Percentiles rank a stretch among this genome's conserved stretches.
Evolutionary conservation across 169 alveolate genomes (phyloP).

Genomic region (Plasmodium gonderi): DNA sequence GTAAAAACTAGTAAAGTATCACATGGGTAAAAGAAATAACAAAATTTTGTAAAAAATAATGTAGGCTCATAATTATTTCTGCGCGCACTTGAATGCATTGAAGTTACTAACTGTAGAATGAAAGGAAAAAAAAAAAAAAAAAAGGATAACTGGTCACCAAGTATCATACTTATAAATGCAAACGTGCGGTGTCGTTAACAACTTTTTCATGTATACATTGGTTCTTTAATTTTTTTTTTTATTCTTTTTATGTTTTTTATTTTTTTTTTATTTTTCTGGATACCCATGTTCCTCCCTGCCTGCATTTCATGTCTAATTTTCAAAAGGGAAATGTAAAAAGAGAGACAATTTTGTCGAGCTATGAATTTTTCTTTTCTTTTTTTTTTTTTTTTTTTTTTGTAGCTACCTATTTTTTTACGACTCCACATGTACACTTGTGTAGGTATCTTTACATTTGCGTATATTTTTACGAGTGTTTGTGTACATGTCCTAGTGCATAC

Average conservation of each 20-base stretch:
- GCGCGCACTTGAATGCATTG: conserved; percentile 57
- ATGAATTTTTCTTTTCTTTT: too few species aligned
- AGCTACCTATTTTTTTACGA: background rate
- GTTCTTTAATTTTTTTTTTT: background rate
- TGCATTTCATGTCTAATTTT: background rate
- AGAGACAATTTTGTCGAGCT: background rate
- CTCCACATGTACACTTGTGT: background rate
- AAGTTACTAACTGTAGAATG: conserved; percentile 8
- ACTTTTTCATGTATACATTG: background rate
- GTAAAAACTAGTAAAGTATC: background rate
- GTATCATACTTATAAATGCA: background rate
- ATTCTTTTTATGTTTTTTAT: background rate
- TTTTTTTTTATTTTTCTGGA: background rate
- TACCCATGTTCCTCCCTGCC: background rate
- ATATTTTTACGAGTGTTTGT: background rate
- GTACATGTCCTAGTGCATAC: background rate
- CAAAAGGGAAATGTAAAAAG: background rate
- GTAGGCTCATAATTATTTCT: background rate
- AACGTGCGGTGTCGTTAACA: background rate
- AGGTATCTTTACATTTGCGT: too few species aligned
- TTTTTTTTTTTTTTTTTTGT: background rate
- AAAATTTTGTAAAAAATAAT: background rate
- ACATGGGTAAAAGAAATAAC: background rate
- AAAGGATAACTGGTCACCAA: background rate
- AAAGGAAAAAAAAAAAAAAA: conserved; percentile 4